Percentiles rank a stretch among this genome's conserved stretches.
Evolutionary conservation across 164 flowering plant species (phyloP).

Genomic region (Brasenia schreberi): DNA sequence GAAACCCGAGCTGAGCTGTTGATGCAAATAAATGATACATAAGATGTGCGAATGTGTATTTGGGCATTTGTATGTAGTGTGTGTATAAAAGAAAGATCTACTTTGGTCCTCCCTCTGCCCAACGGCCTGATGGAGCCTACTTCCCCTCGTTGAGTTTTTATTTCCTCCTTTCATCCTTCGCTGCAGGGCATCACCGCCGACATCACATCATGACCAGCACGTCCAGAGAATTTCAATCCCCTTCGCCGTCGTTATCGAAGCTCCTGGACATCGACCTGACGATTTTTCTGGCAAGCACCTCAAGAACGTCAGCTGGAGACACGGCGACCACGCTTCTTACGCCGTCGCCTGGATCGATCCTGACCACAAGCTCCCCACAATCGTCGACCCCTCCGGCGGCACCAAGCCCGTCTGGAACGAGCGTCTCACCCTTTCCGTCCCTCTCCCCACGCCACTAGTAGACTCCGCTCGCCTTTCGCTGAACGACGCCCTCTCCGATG

Average conservation of each 20-base stretch:
- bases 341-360: constrained; percentile 76
- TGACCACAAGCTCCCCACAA: constrained; percentile 35
- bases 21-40: too few species aligned
- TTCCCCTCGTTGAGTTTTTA: too few species aligned
- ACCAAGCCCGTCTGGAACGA: too few species aligned
- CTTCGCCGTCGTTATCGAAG: not conserved
- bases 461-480: not conserved
- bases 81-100: too few species aligned
- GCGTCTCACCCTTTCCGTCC: constrained; percentile 19
- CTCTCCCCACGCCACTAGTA: constrained; percentile 10
- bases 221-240: not conserved
- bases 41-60: too few species aligned
- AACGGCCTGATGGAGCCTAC: too few species aligned
- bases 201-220: too few species aligned
- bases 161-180: too few species aligned
- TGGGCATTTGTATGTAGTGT: too few species aligned
- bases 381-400: constrained; percentile 19
- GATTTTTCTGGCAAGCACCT: constrained; percentile 52
- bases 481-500: not conserved
- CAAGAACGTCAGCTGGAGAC: constrained; percentile 82
- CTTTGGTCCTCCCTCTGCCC: too few species aligned
- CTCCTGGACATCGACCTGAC: constrained; percentile 37
- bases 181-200: too few species aligned
- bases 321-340: constrained; percentile 56
- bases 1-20: too few species aligned